Evolutionary conservation across 2,329 filamentous ascomycete species (phyloP).

Genomic region (Coleophoma eucalyptorum): DNA sequence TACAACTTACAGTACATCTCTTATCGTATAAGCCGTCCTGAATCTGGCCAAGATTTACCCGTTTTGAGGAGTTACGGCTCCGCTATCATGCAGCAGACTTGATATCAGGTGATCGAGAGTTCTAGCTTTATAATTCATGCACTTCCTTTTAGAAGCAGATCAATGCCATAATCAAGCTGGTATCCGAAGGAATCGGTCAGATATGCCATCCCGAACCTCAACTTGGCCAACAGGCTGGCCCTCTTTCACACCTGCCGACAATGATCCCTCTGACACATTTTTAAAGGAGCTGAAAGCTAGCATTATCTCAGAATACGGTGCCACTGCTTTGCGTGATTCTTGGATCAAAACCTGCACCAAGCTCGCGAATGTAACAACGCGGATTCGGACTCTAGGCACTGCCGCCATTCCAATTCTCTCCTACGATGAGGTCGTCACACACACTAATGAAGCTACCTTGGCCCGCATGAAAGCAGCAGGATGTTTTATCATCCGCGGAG

Average conservation of each 20-base stretch:
- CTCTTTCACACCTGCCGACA: neutral
- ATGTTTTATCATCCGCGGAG: neutral
- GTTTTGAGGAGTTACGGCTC: too few relatives aligned
- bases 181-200: neutral
- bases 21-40: too few relatives aligned
- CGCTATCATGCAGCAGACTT: too few relatives aligned
- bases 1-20: too few relatives aligned
- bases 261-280: neutral
- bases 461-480: neutral
- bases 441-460: neutral
- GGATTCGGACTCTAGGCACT: neutral
- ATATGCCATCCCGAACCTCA: neutral
- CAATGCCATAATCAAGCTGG: too few relatives aligned
- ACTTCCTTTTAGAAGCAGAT: too few relatives aligned
- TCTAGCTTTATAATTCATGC: too few relatives aligned
- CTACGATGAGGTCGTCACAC: neutral
- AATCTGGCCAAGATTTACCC: too few relatives aligned
- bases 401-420: neutral
- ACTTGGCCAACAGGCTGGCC: neutral
- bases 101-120: too few relatives aligned
- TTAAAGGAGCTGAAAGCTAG: neutral
- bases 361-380: neutral
- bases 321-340: neutral
- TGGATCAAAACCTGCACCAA: neutral
- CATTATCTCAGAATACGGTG: neutral